Conservation (phyloP, 108 stramenopile genomes). For the Cyclotella distinguenda region DNA sequence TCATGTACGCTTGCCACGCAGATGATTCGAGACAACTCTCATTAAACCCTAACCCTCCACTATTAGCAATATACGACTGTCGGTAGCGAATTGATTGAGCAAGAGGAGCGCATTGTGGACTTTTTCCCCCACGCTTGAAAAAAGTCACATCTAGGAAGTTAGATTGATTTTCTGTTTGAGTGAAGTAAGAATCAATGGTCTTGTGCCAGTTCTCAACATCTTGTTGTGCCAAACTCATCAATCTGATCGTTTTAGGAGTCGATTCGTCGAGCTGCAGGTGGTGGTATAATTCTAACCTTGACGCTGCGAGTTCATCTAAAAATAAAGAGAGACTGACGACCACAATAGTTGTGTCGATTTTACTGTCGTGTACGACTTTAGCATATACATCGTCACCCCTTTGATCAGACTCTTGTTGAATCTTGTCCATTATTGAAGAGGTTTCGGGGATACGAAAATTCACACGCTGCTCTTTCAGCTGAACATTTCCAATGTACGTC, state of each 20-base stretch:
- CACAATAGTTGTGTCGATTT: constrained; percentile 26
- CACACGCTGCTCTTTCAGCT: not conserved
- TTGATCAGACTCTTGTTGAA: not conserved
- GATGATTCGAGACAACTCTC: not conserved
- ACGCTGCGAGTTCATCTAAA: constrained; percentile 27
- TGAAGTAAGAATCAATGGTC: constrained; percentile 23
- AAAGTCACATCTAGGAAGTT: constrained; percentile 8
- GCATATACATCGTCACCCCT: constrained; percentile 21
- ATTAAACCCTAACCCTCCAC: constrained; percentile 19
- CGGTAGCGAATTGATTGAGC: constrained; percentile 25
- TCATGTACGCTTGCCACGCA: constrained; percentile 1
- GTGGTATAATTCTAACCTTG: constrained; percentile 7
- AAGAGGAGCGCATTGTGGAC: constrained; percentile 17
- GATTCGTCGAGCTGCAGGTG: constrained; percentile 3
- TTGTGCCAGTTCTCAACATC: constrained; percentile 28
- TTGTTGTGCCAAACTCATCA: constrained; percentile 1
- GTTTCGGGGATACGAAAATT: not conserved
- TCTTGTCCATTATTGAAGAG: constrained; percentile 8
- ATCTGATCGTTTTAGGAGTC: not conserved
- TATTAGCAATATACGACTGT: constrained; percentile 43
- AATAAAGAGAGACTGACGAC: constrained; percentile 30
- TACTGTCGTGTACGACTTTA: constrained; percentile 25
- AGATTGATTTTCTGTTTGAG: constrained; percentile 12
- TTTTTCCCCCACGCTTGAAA: constrained; percentile 3
- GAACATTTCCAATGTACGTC: not conserved